Conservation (phyloP, 805 yeast species). For the Zygosaccharomyces bisporus region DNA sequence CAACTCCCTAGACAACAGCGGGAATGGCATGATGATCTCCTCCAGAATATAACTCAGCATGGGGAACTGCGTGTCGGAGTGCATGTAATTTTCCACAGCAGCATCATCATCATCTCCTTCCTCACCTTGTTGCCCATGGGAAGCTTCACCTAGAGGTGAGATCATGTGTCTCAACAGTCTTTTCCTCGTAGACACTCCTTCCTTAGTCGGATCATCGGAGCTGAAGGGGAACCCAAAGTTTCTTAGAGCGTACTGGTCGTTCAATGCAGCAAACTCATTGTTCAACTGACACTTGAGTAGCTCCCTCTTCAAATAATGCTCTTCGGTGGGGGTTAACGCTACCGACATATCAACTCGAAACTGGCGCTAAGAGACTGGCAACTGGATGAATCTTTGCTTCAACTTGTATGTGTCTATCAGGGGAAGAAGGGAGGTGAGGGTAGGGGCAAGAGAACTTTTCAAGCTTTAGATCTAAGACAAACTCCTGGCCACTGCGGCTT, state of each 20-base stretch:
- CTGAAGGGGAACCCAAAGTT: conserved; percentile 77
- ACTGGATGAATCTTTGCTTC: neutral
- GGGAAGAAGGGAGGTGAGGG: neutral
- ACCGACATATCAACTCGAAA: conserved; percentile 7
- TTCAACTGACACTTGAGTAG: conserved; percentile 59
- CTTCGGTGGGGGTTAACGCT: conserved; percentile 57
- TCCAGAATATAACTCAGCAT: conserved; percentile 62
- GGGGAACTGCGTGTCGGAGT: conserved; percentile 49
- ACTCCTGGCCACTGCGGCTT: neutral
- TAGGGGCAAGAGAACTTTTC: neutral
- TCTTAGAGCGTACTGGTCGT: conserved; percentile 59
- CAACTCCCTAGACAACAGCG: conserved; percentile 53
- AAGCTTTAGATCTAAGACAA: neutral
- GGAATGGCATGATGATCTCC: conserved; percentile 64
- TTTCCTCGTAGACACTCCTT: neutral
- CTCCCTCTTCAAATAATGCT: conserved; percentile 84
- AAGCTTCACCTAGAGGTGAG: neutral
- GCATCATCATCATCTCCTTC: neutral
- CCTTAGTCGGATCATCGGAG: conserved; percentile 39
- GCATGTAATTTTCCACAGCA: neutral
- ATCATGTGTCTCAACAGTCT: conserved; percentile 3
- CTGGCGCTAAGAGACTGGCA: neutral
- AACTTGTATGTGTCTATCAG: neutral
- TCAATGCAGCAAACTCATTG: conserved; percentile 56
- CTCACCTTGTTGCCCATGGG: neutral